Conservation (phyloP, 2,329 filamentous ascomycete genomes). For the Claviceps digitariae region DNA sequence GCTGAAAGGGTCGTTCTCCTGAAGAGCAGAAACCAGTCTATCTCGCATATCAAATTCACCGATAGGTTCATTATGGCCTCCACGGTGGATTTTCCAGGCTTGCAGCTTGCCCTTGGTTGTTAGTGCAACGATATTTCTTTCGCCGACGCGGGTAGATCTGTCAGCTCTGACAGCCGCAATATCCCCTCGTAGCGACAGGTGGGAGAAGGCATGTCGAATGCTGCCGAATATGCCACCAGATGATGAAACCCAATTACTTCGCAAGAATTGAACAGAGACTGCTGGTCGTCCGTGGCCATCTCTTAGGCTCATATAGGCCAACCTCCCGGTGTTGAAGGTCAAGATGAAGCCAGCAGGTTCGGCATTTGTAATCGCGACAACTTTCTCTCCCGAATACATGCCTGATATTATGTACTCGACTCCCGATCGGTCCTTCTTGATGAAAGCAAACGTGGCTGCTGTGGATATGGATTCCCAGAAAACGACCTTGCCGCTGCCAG, state of each 20-base stretch:
- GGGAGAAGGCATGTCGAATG: slow-evolving; percentile 61
- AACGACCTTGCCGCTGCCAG: slow-evolving; percentile 68
- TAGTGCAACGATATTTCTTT: slow-evolving; percentile 70
- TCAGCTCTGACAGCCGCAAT: slow-evolving; percentile 70
- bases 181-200: slow-evolving; percentile 58
- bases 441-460: slow-evolving; percentile 70
- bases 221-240: slow-evolving; percentile 65
- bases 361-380: slow-evolving; percentile 65
- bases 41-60: slow-evolving; percentile 59
- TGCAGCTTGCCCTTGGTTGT: slow-evolving; percentile 68
- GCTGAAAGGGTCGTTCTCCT: slow-evolving; percentile 35
- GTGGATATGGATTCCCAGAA: slow-evolving; percentile 95
- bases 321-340: slow-evolving; percentile 69
- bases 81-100: slow-evolving; percentile 79
- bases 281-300: slow-evolving; percentile 77
- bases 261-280: slow-evolving; percentile 66
- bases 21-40: slow-evolving; percentile 48
- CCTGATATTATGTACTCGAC: slow-evolving; percentile 63
- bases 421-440: slow-evolving; percentile 67
- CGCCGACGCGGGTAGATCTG: slow-evolving; percentile 57
- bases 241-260: slow-evolving; percentile 41
- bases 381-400: slow-evolving; percentile 65
- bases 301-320: slow-evolving; percentile 75
- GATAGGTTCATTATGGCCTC: slow-evolving; percentile 65
- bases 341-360: slow-evolving; percentile 79